These are phyloP conservation scores for Mucor lusitanicus DNA, from an alignment of 371 early-diverging fungal genomes.

Conservation along the genomic window DNA sequence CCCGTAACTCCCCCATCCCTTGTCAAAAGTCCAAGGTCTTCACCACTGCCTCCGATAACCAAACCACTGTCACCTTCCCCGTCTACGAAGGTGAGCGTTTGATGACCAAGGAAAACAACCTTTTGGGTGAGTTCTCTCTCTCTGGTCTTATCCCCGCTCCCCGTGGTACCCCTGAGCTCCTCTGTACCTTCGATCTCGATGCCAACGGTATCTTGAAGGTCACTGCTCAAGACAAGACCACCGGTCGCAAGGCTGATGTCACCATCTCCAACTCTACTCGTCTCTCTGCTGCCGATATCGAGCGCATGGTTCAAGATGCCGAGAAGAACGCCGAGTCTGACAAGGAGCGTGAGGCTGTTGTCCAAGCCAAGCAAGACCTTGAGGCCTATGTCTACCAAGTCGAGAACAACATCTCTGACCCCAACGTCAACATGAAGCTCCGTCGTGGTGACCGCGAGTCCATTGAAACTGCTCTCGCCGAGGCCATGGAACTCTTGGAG, in stretches of 20 bases:
- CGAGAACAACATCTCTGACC: slow-evolving; percentile 81
- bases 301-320: slow-evolving; percentile 89
- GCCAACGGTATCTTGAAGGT: slow-evolving; percentile 96
- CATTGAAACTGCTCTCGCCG: slow-evolving; percentile 84
- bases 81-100: slow-evolving; percentile 95
- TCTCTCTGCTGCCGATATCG: slow-evolving; percentile 87
- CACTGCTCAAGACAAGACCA: slow-evolving; percentile 90
- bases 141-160: slow-evolving; percentile 88
- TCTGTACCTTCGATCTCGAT: slow-evolving; percentile 93
- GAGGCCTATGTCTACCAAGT: slow-evolving; percentile 89
- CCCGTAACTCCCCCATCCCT: slow-evolving; percentile 92
- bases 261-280: slow-evolving; percentile 94
- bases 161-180: slow-evolving; percentile 90
- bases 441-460: slow-evolving; percentile 85
- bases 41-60: slow-evolving; percentile 95
- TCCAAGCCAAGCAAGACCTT: slow-evolving; percentile 85
- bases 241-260: slow-evolving; percentile 86
- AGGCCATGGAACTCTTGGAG: slow-evolving; percentile 88
- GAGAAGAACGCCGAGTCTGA: slow-evolving; percentile 88
- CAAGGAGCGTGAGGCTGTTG: slow-evolving; percentile 75
- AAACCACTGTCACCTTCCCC: slow-evolving; percentile 90
- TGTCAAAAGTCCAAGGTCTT: slow-evolving; percentile 90
- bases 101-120: slow-evolving; percentile 91
- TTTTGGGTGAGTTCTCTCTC: slow-evolving; percentile 91
- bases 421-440: slow-evolving; percentile 76